Conservation (phyloP, 495 filamentous ascomycete genomes). For the Lophiostoma macrostomum region DNA sequence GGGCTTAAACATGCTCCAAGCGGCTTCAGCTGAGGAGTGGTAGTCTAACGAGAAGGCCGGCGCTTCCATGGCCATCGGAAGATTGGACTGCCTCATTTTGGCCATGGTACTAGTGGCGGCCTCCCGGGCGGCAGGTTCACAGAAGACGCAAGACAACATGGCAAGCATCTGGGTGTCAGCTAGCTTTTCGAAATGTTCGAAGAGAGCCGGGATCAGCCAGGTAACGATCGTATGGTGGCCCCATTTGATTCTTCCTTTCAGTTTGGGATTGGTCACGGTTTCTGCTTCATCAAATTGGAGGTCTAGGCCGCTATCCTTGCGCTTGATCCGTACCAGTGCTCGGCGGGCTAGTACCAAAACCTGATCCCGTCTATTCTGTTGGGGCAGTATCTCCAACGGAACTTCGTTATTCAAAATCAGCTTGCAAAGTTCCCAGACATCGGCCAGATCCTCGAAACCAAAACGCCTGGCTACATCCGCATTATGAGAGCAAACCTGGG, state of each 20-base stretch:
- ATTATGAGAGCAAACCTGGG: constrained; percentile 79
- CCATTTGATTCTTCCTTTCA: constrained; percentile 71
- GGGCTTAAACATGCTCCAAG: constrained; percentile 50
- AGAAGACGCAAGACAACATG: constrained; percentile 87
- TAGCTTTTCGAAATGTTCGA: constrained; percentile 72
- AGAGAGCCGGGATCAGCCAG: constrained; percentile 62
- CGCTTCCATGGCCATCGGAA: constrained; percentile 62
- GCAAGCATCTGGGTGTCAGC: constrained; percentile 92
- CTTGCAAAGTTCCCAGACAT: constrained; percentile 78
- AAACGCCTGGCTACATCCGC: constrained; percentile 69
- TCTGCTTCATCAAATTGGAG: constrained; percentile 44
- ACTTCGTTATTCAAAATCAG: constrained; percentile 74
- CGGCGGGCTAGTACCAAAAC: constrained; percentile 60
- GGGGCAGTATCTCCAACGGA: constrained; percentile 61
- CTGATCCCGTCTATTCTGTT: constrained; percentile 49
- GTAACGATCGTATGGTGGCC: constrained; percentile 74
- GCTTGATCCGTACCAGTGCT: constrained; percentile 38
- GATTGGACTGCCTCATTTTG: constrained; percentile 44
- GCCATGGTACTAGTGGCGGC: constrained; percentile 34
- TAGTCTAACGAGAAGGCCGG: constrained; percentile 66
- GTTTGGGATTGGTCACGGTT: constrained; percentile 32
- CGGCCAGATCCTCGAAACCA: constrained; percentile 70
- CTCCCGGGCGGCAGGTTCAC: constrained; percentile 50
- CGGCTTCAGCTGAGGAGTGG: constrained; percentile 59
- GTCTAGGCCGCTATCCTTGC: constrained; percentile 51